These are phyloP conservation scores for Sclerotinia sclerotiorum DNA, from an alignment of 2,329 filamentous ascomycete genomes.

Conservation along the genomic window DNA sequence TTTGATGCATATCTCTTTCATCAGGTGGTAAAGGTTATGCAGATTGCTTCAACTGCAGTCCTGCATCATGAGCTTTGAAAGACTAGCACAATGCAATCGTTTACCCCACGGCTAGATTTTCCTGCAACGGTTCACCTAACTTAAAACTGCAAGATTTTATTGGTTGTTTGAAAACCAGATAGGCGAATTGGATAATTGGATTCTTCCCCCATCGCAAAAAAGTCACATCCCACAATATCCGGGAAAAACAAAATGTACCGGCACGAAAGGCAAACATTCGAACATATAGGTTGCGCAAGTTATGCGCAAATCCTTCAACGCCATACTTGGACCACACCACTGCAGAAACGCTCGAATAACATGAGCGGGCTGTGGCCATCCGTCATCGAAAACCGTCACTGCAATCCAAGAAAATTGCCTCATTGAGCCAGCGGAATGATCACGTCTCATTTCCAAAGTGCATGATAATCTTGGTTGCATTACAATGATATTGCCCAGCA, in stretches of 20 bases:
- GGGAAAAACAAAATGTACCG: background rate
- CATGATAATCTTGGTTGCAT: no score
- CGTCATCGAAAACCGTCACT: background rate
- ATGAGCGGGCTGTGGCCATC: background rate
- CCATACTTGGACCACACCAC: no score
- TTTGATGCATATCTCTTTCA: background rate
- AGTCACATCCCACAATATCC: background rate
- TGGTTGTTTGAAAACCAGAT: background rate
- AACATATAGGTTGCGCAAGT: background rate
- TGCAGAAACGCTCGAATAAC: background rate
- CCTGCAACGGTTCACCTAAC: background rate
- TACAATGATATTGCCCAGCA: no score
- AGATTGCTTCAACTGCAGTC: background rate
- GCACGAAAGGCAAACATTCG: background rate
- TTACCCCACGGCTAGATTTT: constrained; percentile 2
- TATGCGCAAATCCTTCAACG: background rate
- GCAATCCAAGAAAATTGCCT: background rate
- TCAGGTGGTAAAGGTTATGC: background rate
- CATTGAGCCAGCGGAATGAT: background rate
- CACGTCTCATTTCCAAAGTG: background rate
- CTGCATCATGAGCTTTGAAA: background rate
- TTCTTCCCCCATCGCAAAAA: background rate
- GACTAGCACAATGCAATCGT: background rate
- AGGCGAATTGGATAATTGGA: background rate
- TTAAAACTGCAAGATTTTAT: background rate